Percentiles rank a stretch among this genome's conserved stretches.
Conservation (phyloP, 164 flowering plant species). For the Paratinospora sagittata region DNA sequence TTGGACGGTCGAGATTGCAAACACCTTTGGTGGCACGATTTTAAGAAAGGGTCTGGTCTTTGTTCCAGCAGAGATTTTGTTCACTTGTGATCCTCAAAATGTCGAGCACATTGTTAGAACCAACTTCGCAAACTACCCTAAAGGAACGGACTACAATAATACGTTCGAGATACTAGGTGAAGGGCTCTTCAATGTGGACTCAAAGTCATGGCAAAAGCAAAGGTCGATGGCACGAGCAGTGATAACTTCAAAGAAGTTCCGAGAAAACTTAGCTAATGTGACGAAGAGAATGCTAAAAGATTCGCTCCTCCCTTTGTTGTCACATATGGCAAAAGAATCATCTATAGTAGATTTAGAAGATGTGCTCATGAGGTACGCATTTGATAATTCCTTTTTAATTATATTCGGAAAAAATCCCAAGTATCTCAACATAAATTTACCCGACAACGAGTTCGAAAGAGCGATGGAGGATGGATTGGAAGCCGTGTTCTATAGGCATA, state of each 20-base stretch:
- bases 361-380: constrained; percentile 7
- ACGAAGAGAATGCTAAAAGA: background rate
- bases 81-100: constrained; percentile 10
- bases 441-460: background rate
- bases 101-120: constrained; percentile 2
- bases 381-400: background rate
- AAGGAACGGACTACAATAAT: constrained; percentile 4
- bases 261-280: background rate
- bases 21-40: background rate
- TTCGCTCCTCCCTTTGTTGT: constrained; percentile 5
- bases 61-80: background rate
- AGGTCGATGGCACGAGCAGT: constrained; percentile 6
- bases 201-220: constrained; percentile 4
- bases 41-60: background rate
- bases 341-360: constrained; percentile 10
- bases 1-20: background rate
- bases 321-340: background rate
- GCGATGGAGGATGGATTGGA: constrained; percentile 4
- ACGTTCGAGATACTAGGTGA: constrained; percentile 12
- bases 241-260: background rate
- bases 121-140: constrained; percentile 6
- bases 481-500: constrained; percentile 6
- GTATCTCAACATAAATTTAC: background rate
- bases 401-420: constrained; percentile 6
- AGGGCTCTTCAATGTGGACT: constrained; percentile 11